Evolutionary conservation across 345 rosid species (phyloP), one percentile per base, ranked within the genome.

Genomic region (Adansonia digitata): DNA sequence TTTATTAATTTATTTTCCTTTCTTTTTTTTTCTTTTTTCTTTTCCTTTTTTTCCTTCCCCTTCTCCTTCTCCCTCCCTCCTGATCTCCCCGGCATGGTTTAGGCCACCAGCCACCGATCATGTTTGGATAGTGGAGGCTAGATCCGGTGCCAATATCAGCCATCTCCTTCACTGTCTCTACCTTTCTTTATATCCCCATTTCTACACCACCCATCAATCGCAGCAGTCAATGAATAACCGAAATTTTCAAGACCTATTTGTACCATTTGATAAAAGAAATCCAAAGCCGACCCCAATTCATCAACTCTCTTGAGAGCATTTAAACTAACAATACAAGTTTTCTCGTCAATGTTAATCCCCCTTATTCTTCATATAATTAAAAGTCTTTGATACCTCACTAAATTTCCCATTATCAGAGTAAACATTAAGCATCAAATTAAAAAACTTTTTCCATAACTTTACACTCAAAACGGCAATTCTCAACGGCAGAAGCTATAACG

Each of bases 211-310:
- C 73, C 79, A 0, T 80, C 75, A 59, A 84, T 81, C 62, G 82
- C 77, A 34, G 72, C 83, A 0, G 86, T 82, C 69, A 86, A 68
- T 17, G 87, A 42, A 79, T 83, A 87, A 20, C 79, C 88, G 39
- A 88, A 80, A 72, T 84, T 78, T 67, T 77, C 83, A 49, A 78
- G 15, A 11, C 82, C 83, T 1, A 82, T 75, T 8, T 74, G 77
- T 2, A 88, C 46, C 92, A 90, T 88, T 78, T 74, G 67, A 66
- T 79, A 1, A 75, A 90, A 83, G 80, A 90, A 86, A 17, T 79
- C 83, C 5, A 71, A 20, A 61, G 68, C 79, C 68, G 76, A 46
- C 17, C 43, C 78, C 62, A 82, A 22, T 63, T 79, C 72, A 77
- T 78, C 80, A 69, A 39, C 26, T 67, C 24, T 76, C 20, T 81